These are phyloP conservation scores for Yamadazyma conglobata DNA, from an alignment of 1,139 yeast species.

Conservation along the genomic window DNA sequence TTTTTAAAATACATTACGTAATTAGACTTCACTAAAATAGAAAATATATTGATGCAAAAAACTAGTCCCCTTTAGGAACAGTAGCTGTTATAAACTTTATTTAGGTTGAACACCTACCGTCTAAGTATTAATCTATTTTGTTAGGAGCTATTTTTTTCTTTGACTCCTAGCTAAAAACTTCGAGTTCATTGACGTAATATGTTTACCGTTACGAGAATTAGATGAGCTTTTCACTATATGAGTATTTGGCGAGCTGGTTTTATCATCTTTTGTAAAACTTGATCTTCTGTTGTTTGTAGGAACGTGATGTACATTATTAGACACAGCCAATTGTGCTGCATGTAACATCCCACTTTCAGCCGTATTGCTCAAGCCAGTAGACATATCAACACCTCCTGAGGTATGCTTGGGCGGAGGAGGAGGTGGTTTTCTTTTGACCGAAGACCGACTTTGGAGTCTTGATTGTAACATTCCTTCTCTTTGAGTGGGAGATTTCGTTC, in stretches of 20 bases:
- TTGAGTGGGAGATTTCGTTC: conserved; percentile 2
- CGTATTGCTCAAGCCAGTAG: conserved; percentile 31
- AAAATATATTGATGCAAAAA: too few species aligned
- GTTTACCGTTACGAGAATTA: not conserved
- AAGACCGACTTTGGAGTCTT: conserved; percentile 13
- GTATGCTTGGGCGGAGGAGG: conserved; percentile 31
- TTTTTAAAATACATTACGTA: too few species aligned
- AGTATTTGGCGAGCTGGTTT: too few species aligned
- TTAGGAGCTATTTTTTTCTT: conserved; percentile 36
- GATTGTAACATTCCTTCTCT: conserved; percentile 12
- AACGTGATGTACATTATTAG: conserved; percentile 25
- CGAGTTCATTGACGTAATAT: conserved; percentile 39
- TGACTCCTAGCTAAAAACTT: conserved; percentile 43
- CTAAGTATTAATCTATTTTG: too few species aligned
- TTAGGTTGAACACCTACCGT: too few species aligned
- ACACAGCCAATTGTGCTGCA: conserved; percentile 48
- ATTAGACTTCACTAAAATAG: too few species aligned
- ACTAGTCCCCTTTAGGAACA: too few species aligned
- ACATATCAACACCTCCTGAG: conserved; percentile 23
- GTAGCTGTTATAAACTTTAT: too few species aligned
- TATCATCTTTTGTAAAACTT: conserved; percentile 36
- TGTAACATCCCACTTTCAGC: conserved; percentile 31
- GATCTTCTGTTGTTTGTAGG: conserved; percentile 30
- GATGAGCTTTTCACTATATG: too few species aligned
- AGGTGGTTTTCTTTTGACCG: conserved; percentile 34